Conservation (phyloP, 352 stramenopile species). For the Bremia lactucae region DNA sequence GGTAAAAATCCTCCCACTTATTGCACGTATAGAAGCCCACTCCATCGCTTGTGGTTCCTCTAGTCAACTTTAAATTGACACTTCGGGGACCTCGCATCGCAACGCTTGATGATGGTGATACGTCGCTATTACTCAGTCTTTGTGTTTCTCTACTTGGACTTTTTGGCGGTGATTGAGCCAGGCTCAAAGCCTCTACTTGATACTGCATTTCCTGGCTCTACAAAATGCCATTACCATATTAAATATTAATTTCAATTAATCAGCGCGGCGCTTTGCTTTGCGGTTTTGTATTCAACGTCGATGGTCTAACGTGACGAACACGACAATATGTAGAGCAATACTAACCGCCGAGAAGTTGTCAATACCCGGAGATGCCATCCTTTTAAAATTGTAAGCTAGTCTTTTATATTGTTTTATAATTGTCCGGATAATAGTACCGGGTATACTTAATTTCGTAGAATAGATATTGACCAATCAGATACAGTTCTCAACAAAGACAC, state of each 20-base stretch:
- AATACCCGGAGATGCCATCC: constrained; percentile 6
- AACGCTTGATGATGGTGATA: not conserved
- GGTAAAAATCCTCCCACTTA: constrained; percentile 49
- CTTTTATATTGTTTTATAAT: constrained; percentile 2
- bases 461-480: constrained; percentile 13
- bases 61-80: constrained; percentile 4
- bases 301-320: too few species aligned
- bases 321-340: constrained; percentile 7
- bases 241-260: constrained; percentile 7
- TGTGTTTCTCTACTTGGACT: not conserved
- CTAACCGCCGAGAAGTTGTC: constrained; percentile 14
- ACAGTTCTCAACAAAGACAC: constrained; percentile 47
- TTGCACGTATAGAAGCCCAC: constrained; percentile 29
- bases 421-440: constrained; percentile 12
- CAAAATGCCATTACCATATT: constrained; percentile 1
- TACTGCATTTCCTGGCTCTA: constrained; percentile 26
- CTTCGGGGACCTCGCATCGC: not conserved
- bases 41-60: constrained; percentile 15
- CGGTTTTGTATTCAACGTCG: not conserved
- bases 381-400: constrained; percentile 1
- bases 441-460: constrained; percentile 5
- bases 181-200: constrained; percentile 16
- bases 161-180: constrained; percentile 4
- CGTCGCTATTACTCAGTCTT: not conserved
- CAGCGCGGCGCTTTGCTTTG: not conserved